Evolutionary conservation across 2,329 filamentous ascomycete genomes (phyloP), one percentile per base, ranked within the genome.

Genomic region (Neonectria neomacrospora): DNA sequence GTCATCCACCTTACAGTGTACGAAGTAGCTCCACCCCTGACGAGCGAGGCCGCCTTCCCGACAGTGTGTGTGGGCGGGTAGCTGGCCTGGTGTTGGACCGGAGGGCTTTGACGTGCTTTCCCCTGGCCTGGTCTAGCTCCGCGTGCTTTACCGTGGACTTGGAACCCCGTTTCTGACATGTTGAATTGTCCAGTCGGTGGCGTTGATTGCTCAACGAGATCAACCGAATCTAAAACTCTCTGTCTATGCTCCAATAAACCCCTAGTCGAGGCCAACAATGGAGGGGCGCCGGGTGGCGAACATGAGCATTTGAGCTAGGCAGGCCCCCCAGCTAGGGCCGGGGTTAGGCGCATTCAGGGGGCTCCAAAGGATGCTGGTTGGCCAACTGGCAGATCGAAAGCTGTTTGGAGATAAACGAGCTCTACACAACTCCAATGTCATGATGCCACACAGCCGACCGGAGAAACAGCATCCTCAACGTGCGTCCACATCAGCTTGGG

Each of bases 321-420:
- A 37, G 57, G 58, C 54, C 51, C 51, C 41, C 54, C 44, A 30
- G 44, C 67, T 50, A 65, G 57, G 61, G 53, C 45, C 57, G 53
- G 56, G 65, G 66, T 58, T 54, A 61, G 66, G 64, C 58, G 45
- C 53, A 61, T 56, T 56, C n/a, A n/a, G 71, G 47, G 67, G 45
- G 39, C 32, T 30, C 59, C 52, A 37, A 57, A 50, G 44, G 16
- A 28, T 45, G 41, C 42, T 68, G 71, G 66, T 73, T 73, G 71
- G 71, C 48, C 64, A 66, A 32, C 61, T 60, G 53, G 56, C 56
- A 63, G 61, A 68, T 73, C 63, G 56, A 61, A 58, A 69, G 48
- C 59, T 55, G 51, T 48, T 71, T 69, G 61, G 32, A 72, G 69
- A 70, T 64, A 66, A 60, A 68, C 65, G 68, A 67, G 59, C 62